A percentile compares a stretch with the other conserved stretches of the same genome.
These are phyloP conservation scores for Gossypium mustelinum DNA, from an alignment of 345 rosid genomes.

Conservation along the genomic window DNA sequence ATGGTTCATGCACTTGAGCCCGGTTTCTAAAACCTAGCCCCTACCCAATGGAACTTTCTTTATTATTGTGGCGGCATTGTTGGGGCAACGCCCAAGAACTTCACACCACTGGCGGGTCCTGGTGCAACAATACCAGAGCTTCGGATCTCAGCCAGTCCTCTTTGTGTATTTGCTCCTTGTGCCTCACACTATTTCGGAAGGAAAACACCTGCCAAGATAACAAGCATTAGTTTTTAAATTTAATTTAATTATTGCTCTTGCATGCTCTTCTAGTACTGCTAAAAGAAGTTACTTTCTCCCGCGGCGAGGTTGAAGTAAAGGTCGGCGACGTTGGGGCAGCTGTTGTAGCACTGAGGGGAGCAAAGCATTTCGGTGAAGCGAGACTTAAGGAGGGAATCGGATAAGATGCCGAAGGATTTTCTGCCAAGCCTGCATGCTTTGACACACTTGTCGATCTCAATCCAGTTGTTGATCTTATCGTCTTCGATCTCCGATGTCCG, in stretches of 20 bases:
- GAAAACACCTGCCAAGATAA: constrained; percentile 49
- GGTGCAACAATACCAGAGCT: constrained; percentile 62
- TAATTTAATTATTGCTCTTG: not conserved
- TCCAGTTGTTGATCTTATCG: constrained; percentile 47
- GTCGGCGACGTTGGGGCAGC: constrained; percentile 72
- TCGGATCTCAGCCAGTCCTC: constrained; percentile 55
- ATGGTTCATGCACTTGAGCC: too few species aligned
- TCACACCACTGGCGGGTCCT: constrained; percentile 27
- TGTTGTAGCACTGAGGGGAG: constrained; percentile 61
- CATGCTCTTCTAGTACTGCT: not conserved
- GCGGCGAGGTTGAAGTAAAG: constrained; percentile 86
- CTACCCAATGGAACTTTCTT: too few species aligned
- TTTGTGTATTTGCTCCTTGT: constrained; percentile 37
- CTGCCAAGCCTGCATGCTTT: constrained; percentile 67
- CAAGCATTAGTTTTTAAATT: not conserved
- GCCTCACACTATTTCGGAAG: constrained; percentile 70
- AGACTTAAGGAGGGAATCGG: constrained; percentile 72
- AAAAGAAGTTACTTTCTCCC: constrained; percentile 57
- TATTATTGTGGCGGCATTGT: not conserved
- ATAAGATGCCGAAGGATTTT: constrained; percentile 72
- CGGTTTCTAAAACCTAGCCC: too few species aligned
- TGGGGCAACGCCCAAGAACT: not conserved
- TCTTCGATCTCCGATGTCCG: constrained; percentile 64
- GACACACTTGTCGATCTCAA: constrained; percentile 67
- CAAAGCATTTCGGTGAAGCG: constrained; percentile 58